Evolutionary conservation across 73 alveolate species (phyloP).

Genomic region (Symbiodinium pilosum): DNA sequence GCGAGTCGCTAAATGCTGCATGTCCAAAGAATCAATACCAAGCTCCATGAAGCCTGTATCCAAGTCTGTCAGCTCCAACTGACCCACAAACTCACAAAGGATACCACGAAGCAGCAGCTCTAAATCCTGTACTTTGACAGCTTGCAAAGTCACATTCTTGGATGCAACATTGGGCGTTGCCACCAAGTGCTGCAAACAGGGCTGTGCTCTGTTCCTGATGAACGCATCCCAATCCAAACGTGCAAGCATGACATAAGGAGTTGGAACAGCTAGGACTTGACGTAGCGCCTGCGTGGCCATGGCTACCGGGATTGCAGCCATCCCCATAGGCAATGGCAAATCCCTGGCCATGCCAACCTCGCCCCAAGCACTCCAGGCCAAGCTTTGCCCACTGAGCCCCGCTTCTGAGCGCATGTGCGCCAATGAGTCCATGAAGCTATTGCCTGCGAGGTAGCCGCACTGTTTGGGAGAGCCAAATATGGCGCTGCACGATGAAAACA

Average conservation of each 20-base stretch:
- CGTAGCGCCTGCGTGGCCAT: background rate
- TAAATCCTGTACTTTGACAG: background rate
- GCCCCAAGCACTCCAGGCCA: conserved; percentile 28
- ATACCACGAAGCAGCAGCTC: background rate
- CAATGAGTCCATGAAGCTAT: conserved; percentile 18
- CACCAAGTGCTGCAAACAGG: no score
- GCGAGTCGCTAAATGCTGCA: background rate
- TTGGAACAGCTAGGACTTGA: background rate
- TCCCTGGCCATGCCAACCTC: conserved; percentile 37
- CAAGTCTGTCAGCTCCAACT: background rate
- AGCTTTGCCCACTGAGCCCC: background rate
- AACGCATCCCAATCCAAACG: background rate
- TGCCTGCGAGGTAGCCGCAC: conserved; percentile 19
- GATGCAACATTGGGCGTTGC: no score
- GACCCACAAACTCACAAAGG: background rate
- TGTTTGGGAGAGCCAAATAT: background rate
- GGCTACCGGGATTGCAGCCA: background rate
- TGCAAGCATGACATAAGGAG: background rate
- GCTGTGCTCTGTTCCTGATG: background rate
- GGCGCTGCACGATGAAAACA: conserved; percentile 10
- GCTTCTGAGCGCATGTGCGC: background rate
- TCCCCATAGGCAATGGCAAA: background rate
- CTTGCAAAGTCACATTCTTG: no score
- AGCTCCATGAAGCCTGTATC: background rate
- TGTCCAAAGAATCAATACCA: background rate